Evolutionary conservation across 805 yeast species (phyloP), one percentile per base, ranked within the genome.

Genomic region (Lipomyces kockii): DNA sequence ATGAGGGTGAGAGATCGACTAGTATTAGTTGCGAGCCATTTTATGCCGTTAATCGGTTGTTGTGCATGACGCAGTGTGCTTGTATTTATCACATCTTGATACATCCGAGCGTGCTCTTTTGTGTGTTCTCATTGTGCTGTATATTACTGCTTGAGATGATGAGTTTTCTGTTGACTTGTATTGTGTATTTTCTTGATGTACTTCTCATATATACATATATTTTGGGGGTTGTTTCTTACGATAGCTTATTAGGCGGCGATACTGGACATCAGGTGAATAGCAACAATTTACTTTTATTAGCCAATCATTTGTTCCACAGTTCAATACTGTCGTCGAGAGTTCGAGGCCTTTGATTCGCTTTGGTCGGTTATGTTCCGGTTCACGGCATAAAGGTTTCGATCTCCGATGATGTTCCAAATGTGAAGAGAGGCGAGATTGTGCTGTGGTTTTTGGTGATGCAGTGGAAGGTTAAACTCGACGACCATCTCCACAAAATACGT

Each of bases 231-330:
- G 64, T 60, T 64, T 67, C 68, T 63, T 60, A 67, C 67, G 34
- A 25, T 35, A 51, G 60, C 55, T 67, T 59, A 54, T 37, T 70
- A 71, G 73, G 74, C 65, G 74, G 74, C 68, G 70, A 66, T 57
- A 52, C 67, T 64, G 74, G 74, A 56, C 74, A 72, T 65, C 74
- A 72, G 75, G 74, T 73, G 60, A 58, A 66, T 58, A 56, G 59
- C 61, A 54, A 51, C 37, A 22, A 27, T 49, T 57, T 55, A 17
- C 58, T 32, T 29, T 52, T 52, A 52, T 52, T 43, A 43, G 49
- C 34, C 55, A 52, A 52, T 29, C 55, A 52, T 52, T 25, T 25
- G 34, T 25, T 52, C 34, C 55, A 52, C 55, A 52, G 34, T 25
- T 52, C 55, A 52, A 52, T 52, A 22, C 55, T 52, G 34, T 52